These are phyloP conservation scores for Bipolaris gigantea DNA, from an alignment of 2,329 filamentous ascomycete genomes.

Conservation along the genomic window DNA sequence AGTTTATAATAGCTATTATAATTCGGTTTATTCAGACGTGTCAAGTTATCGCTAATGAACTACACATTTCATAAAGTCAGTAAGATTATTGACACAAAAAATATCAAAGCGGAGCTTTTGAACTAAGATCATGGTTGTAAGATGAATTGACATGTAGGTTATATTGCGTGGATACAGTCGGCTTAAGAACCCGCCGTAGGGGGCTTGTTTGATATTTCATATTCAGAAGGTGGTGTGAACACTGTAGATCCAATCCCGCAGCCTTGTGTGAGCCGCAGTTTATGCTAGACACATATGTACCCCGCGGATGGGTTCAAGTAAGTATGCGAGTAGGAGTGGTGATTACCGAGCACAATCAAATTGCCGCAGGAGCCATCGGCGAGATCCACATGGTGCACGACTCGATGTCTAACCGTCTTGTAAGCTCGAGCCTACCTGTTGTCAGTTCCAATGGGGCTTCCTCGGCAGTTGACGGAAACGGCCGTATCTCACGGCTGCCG, in stretches of 20 bases:
- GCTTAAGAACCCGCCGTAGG: no score
- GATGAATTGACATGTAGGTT: no score
- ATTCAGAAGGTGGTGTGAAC: no score
- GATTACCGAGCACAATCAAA: background rate
- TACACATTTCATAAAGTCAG: no score
- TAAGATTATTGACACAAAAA: no score
- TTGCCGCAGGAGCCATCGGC: background rate
- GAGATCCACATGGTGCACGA: background rate
- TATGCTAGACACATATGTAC: background rate
- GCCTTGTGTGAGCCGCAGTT: background rate
- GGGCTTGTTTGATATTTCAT: no score
- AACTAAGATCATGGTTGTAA: no score
- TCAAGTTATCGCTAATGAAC: no score
- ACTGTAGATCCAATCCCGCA: background rate
- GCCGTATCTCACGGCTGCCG: conserved; percentile 8
- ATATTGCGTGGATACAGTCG: no score
- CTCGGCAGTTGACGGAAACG: conserved; percentile 4
- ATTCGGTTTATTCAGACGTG: no score
- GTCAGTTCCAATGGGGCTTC: background rate
- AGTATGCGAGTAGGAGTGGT: background rate
- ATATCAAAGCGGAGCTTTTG: no score
- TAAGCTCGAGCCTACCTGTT: background rate
- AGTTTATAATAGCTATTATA: no score
- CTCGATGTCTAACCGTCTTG: background rate
- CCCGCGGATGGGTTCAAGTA: background rate